Percentiles rank a stretch among this genome's conserved stretches.
Conservation (phyloP, 805 yeast species). For the Lipomyces yamanashiensis region DNA sequence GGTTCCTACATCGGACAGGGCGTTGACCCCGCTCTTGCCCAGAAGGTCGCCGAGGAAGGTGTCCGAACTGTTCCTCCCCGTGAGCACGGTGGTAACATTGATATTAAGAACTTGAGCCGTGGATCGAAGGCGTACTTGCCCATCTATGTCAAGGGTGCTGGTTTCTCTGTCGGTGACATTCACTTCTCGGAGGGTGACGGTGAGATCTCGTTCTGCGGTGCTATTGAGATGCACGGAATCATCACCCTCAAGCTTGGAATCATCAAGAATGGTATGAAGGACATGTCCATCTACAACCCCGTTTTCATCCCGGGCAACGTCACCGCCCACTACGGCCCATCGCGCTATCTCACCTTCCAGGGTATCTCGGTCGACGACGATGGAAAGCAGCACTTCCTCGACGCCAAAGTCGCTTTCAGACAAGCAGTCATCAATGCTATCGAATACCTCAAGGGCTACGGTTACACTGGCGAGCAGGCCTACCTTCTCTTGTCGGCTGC, state of each 20-base stretch:
- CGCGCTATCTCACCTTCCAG: slow-evolving; percentile 56
- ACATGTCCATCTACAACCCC: slow-evolving; percentile 52
- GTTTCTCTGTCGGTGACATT: slow-evolving; percentile 55
- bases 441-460: slow-evolving; percentile 55
- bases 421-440: slow-evolving; percentile 57
- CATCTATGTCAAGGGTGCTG: slow-evolving; percentile 54
- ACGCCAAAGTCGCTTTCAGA: slow-evolving; percentile 57
- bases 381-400: slow-evolving; percentile 53
- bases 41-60: slow-evolving; percentile 49
- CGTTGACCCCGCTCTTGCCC: slow-evolving; percentile 46
- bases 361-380: slow-evolving; percentile 58
- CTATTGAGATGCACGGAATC: slow-evolving; percentile 57
- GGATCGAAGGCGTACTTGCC: slow-evolving; percentile 58
- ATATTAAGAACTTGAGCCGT: slow-evolving; percentile 55
- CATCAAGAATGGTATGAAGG: slow-evolving; percentile 52
- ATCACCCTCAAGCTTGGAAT: slow-evolving; percentile 51
- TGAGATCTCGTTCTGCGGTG: slow-evolving; percentile 60
- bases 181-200: slow-evolving; percentile 63
- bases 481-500: slow-evolving; percentile 53
- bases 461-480: slow-evolving; percentile 58
- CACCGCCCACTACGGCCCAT: slow-evolving; percentile 55
- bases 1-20: slow-evolving; percentile 51
- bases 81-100: slow-evolving; percentile 61
- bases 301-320: slow-evolving; percentile 56
- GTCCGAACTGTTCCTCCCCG: slow-evolving; percentile 55